Base-by-base conservation (phyloP, 345 rosid genomes). In the Theobroma cacao region DNA sequence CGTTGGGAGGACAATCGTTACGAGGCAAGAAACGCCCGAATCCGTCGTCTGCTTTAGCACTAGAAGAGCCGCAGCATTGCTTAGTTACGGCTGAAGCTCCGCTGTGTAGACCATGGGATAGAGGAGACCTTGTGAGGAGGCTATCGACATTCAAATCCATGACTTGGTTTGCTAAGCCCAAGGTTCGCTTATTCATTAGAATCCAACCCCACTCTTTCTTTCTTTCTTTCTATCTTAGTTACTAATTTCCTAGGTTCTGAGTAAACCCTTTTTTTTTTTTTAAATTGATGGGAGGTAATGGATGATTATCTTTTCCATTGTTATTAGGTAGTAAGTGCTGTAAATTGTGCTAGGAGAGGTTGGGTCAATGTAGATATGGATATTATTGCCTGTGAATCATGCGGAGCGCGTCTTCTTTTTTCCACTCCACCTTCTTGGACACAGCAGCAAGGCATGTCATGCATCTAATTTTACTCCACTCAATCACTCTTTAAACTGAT, bases 91-190 rank as follows among this genome's bases (percentile, higher is more conserved):
- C 81, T n/a, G 84, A 83, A 64, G 81, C 91, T 79, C 94, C 93
- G 0, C 61, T 86, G 31, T 93, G 99, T 62, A 86, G 94, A 80
- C 99, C 98, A 0, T 96, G 99, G 98, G 94, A 92, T 76, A 86
- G 99, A 47, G 91, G 93, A 11, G 99, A 96, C 75, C 90, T 96
- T 79, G 85, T 96, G 92, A 90, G 88, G 86, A 89, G 99, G 81
- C 76, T 89, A 15, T 88, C 97, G 50, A 90, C 97, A 34, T 96
- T 90, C 79, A 96, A 94, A 88, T 94, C 99, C 71, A 96, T 96
- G 99, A 91, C 95, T 22, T 96, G 99, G 97, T 92, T 96, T 61
- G 97, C 97, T 36, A 94, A 92, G 76, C 98, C 97, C 63, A 86
- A 91, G 97, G 99, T 93, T 66, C 41, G 2, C 12, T 70, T 31